Base-by-base conservation (phyloP, 106 monocot species). In the Ottelia alismoides region DNA sequence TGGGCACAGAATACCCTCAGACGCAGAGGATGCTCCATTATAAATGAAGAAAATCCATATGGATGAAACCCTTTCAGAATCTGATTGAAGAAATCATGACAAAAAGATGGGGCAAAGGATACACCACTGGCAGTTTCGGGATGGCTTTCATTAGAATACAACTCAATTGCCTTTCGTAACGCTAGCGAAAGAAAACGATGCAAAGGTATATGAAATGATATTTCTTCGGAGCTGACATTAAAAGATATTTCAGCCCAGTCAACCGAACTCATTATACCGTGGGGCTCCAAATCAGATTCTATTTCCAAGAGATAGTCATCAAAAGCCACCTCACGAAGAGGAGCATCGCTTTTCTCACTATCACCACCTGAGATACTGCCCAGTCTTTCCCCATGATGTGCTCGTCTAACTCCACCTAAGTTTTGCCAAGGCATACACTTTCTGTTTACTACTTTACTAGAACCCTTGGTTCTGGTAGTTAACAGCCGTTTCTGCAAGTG, bases 201-300 rank as follows among this genome's bases (percentile, higher is more conserved):
- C 59, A 98, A 69, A 53, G 89, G 98, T 49, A 98, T 77, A 64
- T 90, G 98, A 64, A 90, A 89, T 26, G 98, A 98, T 61, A 85
- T 75, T 61, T 77, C 98, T 48, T 90, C 76, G 56, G 76, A 85
- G 53, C 85, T 77, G 45, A 98, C 90, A 64, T 90, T 79, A 66
- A 66, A 90, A 28, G 56, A 31, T 50, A 85, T 73, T 54, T 72
- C 60, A 55, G 84, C 82, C 90, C 89, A 98, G 28, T 72, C 63
- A 5, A 22, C 57, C 27, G 53, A 53, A n/a, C 66, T 81, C 19
- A 84, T 57, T 30, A 80, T 21, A 60, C 63, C 60, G 7, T 61
- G 45, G 65, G 56, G 47, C 53, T 79, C 76, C 44, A 59, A 32
- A 21, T 58, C 32, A 45, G 62, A 43, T 7, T 43, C 40, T 43